These are phyloP conservation scores for Arthrobotrys conoides DNA, from an alignment of 2,329 filamentous ascomycete genomes.

Conservation along the genomic window DNA sequence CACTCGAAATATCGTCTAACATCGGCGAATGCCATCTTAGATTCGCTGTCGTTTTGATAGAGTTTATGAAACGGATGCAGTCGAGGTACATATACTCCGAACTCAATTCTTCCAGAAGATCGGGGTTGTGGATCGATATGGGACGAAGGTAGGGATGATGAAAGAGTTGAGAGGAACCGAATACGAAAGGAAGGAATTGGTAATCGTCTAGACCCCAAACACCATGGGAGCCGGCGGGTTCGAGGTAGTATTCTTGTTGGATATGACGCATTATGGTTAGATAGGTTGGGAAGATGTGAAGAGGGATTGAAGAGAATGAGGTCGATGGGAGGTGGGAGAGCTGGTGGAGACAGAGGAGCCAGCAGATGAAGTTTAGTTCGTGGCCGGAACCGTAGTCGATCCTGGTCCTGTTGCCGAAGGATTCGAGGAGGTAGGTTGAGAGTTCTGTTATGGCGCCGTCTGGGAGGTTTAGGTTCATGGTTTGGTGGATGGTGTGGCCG, in stretches of 20 bases:
- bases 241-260: slow-evolving; percentile 94
- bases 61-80: slow-evolving; percentile 94
- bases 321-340: slow-evolving; percentile 75
- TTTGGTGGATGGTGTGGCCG: slow-evolving; percentile 36
- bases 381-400: slow-evolving; percentile 98
- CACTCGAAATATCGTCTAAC: slow-evolving; percentile 95
- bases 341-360: slow-evolving; percentile 93
- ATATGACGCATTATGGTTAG: slow-evolving; percentile 87
- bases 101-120: slow-evolving; percentile 87
- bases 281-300: slow-evolving; percentile 86
- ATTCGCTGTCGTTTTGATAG: slow-evolving; percentile 94
- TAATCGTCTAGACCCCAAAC: slow-evolving; percentile 99
- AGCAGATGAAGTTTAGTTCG: slow-evolving; percentile 96
- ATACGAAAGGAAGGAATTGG: slow-evolving; percentile 94
- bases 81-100: slow-evolving; percentile 90
- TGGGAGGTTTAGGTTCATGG: slow-evolving; percentile 64
- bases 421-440: slow-evolving; percentile 83
- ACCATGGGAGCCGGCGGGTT: slow-evolving; percentile 95
- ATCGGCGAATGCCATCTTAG: slow-evolving; percentile 97
- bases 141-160: slow-evolving; percentile 86
- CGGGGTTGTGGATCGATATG: slow-evolving; percentile 85
- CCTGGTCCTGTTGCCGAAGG: slow-evolving; percentile 86
- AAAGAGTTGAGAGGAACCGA: slow-evolving; percentile 90
- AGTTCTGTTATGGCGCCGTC: slow-evolving; percentile 76
- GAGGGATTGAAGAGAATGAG: slow-evolving; percentile 81